phyloP scores from a whole-genome alignment of 306 rosid genomes.

The Dryas octopetala region DNA sequence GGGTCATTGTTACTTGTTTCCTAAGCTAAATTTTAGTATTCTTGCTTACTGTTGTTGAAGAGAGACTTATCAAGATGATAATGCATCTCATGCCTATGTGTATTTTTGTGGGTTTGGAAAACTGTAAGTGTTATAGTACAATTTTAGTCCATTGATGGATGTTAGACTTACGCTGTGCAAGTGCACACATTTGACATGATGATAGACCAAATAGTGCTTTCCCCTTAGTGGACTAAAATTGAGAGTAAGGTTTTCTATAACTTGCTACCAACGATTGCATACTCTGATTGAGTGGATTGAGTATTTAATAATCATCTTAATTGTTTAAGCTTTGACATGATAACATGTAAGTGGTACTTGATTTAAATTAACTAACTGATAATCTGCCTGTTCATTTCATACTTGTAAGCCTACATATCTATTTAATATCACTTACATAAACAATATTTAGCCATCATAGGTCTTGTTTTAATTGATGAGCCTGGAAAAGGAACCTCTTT shows the following conservation, averaged over 20 bases:
- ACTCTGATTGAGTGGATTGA: not conserved
- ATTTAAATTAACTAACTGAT: constrained; percentile 1
- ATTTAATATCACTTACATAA: not conserved
- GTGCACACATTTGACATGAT: not conserved
- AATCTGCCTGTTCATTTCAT: not conserved
- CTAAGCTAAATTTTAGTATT: not conserved
- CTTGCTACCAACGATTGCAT: not conserved
- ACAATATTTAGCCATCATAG: not conserved
- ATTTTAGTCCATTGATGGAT: not conserved
- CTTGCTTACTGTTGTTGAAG: not conserved
- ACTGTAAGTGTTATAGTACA: not conserved
- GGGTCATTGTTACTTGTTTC: not conserved
- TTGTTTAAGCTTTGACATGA: not conserved
- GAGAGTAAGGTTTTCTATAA: not conserved
- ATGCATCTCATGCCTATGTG: not conserved
- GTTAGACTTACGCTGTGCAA: not conserved
- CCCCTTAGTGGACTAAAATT: not conserved
- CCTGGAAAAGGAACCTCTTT: not conserved
- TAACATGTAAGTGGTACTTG: not conserved
- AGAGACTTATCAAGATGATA: not conserved
- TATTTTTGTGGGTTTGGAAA: not conserved
- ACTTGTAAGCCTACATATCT: not conserved
- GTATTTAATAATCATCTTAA: not conserved
- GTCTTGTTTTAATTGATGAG: not conserved
- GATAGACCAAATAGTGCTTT: not conserved